Evolutionary conservation across 305 asterid genomes (phyloP), one percentile per base, ranked within the genome.

Genomic region (Fraxinus angustifolia): DNA sequence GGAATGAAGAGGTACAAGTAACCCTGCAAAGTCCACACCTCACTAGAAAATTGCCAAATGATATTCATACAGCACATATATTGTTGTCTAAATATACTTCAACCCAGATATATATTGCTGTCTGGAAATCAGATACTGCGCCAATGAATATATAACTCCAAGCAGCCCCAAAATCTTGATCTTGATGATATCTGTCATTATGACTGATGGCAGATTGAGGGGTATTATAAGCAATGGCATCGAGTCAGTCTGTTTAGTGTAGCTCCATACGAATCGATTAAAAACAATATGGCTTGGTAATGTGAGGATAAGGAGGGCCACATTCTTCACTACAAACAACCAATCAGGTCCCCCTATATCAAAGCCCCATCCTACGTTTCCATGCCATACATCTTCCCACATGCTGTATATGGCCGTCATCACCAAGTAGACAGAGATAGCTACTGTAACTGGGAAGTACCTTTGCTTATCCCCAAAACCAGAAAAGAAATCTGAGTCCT

Each of bases 401-500:
- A 93, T 92, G 86, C 93, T 88, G 83, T 92, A 90, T 67, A 91
- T 7, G 3, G 98, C 83, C 4, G 98, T 90, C 84, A 90, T 72
- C 3, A 87, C 91, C 89, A 96, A 81, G 86, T 96, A 93, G 16
- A 81, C 84, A 1, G 98, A 93, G 79, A 96, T 91, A 8, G 90
- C 97, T n/a, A 91, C 75, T 3, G 93, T 89, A 30, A 94, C 98
- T 0, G 99, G 99, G 87, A 96, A 96, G 83, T 96, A 94, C 93
- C 99, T 90, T 83, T 96, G 99, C 89, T 90, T 94, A 84, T 96
- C 99, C 35, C 99, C 98, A 76, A 96, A 96, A 1, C 97, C 99
- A 36, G 99, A 93, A 75, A 93, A 92, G 83, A 96, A 96, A 86
- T 96, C 98, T 0, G 96, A 91, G 82, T 96, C 99, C 87, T 96